phyloP scores from a whole-genome alignment of 106 monocot species.

The Vanilla planifolia region DNA sequence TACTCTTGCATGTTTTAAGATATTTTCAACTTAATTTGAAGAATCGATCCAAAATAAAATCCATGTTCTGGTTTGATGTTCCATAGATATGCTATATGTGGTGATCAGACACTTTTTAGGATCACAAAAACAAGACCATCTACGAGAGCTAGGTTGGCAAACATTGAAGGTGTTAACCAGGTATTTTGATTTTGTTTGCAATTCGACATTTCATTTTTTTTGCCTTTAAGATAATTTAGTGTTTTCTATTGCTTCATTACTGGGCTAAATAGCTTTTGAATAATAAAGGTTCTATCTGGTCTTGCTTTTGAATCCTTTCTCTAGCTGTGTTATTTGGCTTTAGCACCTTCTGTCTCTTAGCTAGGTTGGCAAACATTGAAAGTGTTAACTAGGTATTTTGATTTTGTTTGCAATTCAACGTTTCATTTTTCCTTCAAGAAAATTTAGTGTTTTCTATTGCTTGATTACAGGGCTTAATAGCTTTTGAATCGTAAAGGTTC shows the following conservation, averaged over 20 bases:
- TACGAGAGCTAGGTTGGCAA: conserved; percentile 80
- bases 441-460: neutral
- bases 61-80: neutral
- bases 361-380: conserved; percentile 87
- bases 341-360: too few relatives aligned
- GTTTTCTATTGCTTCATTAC: neutral
- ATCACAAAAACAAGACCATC: conserved; percentile 78
- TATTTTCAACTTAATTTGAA: too few relatives aligned
- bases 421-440: neutral
- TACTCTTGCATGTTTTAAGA: neutral
- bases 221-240: neutral
- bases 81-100: conserved; percentile 93
- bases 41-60: too few relatives aligned
- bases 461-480: neutral
- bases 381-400: conserved; percentile 93
- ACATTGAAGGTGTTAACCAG: conserved; percentile 96
- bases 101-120: conserved; percentile 80
- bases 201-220: neutral
- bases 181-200: conserved; percentile 31
- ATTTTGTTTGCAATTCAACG: neutral
- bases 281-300: neutral
- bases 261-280: conserved; percentile 3
- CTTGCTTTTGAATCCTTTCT: too few relatives aligned
- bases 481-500: neutral
- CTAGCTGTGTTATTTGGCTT: too few relatives aligned